Conservation (phyloP, 2,329 filamentous ascomycete genomes). For the Colletotrichum magnum region DNA sequence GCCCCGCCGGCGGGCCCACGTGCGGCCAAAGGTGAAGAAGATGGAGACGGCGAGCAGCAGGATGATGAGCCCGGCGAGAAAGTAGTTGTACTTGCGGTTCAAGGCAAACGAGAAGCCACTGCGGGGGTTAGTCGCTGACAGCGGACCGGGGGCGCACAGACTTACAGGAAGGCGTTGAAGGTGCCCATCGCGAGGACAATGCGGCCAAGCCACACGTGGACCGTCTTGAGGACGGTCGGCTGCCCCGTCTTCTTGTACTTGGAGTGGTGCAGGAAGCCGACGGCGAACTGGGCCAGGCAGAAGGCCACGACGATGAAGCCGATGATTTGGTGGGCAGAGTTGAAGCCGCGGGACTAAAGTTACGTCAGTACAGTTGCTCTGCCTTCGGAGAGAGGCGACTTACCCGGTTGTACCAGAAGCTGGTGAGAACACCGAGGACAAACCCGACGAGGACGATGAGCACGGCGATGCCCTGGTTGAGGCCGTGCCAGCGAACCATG, state of each 20-base stretch:
- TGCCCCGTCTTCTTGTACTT: conserved; percentile 64
- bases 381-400: conserved; percentile 43
- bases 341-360: conserved; percentile 65
- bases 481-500: conserved; percentile 68
- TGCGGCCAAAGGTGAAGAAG: conserved; percentile 50
- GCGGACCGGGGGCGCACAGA: conserved; percentile 18
- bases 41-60: conserved; percentile 55
- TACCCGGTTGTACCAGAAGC: conserved; percentile 69
- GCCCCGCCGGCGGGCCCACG: conserved; percentile 43
- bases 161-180: conserved; percentile 70
- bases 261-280: conserved; percentile 70
- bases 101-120: conserved; percentile 72
- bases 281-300: conserved; percentile 65
- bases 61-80: conserved; percentile 62
- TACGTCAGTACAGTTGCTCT: not conserved
- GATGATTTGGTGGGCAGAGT: conserved; percentile 70
- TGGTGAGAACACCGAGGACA: conserved; percentile 66
- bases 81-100: conserved; percentile 61
- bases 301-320: conserved; percentile 68
- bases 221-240: conserved; percentile 64
- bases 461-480: conserved; percentile 66
- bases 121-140: conserved; percentile 28
- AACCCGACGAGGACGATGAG: conserved; percentile 64
- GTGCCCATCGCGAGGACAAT: conserved; percentile 66
- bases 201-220: conserved; percentile 72